Evolutionary conservation across 2,329 filamentous ascomycete species (phyloP), one percentile per base, ranked within the genome.

Genomic region (Trichoderma simmonsii): DNA sequence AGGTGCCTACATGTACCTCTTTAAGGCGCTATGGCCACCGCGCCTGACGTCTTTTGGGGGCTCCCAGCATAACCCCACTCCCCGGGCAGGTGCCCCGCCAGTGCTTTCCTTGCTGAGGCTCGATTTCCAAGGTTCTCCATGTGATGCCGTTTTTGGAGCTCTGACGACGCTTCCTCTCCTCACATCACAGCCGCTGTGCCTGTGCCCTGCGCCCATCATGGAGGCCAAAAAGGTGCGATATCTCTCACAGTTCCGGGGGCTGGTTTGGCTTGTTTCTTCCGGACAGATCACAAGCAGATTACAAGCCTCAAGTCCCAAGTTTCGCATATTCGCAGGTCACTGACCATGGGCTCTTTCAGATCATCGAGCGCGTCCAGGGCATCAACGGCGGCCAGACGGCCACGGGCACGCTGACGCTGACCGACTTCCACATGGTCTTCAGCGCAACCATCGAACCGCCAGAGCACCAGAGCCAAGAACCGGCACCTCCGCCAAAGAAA

Each of bases 401-500:
- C 36, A 82, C 82, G 28, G 89, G 88, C 73, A 88, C 86, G 73
- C 82, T 91, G 68, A 87, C 89, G 77, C 83, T 91, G 71, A 89
- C 88, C 74, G 85, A 89, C 77, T 90, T 89, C 80, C 90, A 92
- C 80, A 84, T 88, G 73, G 83, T 88, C 70, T 88, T 88, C 77
- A 85, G 81, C 75, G 85, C 81, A 56, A 85, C 83, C 56, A 79
- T 78, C 63, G 82, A 79, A 65, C 72, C 62, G 11, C 73, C 62
- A 66, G 70, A 78, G 67, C 15, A 43, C 7, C 39, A 78, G 18
- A 36, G 76, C 14, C 65, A 73, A 14, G 75, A 78, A 12, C 65
- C 74, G n/a, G 71, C 74, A 21, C 34, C 75, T 15, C 78, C 79
- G 14, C 79, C 80, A 5, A 82, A 79, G 73, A 77, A 77, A 65